Base-by-base conservation (phyloP, 2,329 filamentous ascomycete genomes). In the Fusarium fujikuroi region DNA sequence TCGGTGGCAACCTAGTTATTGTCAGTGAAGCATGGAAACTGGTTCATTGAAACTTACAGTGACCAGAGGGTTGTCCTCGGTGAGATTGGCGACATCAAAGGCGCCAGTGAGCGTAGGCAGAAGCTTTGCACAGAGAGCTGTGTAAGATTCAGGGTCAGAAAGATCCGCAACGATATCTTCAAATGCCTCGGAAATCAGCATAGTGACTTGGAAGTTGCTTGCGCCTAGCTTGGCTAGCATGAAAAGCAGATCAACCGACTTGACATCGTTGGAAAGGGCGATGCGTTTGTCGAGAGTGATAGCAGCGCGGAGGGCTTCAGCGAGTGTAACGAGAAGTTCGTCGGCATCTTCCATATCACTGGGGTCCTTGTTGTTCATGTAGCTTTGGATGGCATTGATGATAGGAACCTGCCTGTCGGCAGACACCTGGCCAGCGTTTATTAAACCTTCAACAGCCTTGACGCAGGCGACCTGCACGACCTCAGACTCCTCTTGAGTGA, bases 391-490 rank as follows among this genome's bases (percentile, higher is more conserved):
- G 16, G 91, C 88, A n/a, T 83, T 86, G 54, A 91, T 86, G 65
- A 92, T 86, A 25, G 86, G 84, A 2, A 85, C 76, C 79, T 97
- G 95, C 50, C 84, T 85, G 65, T 89, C 87, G 12, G 81, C 77
- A 11, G 83, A 79, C 6, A 88, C 84, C 85, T 85, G 78, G 82
- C 87, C 80, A 81, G 87, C 85, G 67, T 83, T 85, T 58, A 91
- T 86, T 65, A 91, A 88, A 21, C 88, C 87, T 77, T 98, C 94
- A 40, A 97, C 84, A 4, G 94, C 92, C 80, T 95, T 95, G 77
- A 98, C 92, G 78, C 94, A 97, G 25, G 95, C 92, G 23, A 97
- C 95, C 81, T 96, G 94, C 47, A 98, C 95, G 40, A 98, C 91
- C 80, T 98, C 95, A 0, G 93, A 93, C 25, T 91, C 85, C 73